These are phyloP conservation scores for Neonothopanus nambi DNA, from an alignment of 1,284 basidiomycete species.

Conservation along the genomic window DNA sequence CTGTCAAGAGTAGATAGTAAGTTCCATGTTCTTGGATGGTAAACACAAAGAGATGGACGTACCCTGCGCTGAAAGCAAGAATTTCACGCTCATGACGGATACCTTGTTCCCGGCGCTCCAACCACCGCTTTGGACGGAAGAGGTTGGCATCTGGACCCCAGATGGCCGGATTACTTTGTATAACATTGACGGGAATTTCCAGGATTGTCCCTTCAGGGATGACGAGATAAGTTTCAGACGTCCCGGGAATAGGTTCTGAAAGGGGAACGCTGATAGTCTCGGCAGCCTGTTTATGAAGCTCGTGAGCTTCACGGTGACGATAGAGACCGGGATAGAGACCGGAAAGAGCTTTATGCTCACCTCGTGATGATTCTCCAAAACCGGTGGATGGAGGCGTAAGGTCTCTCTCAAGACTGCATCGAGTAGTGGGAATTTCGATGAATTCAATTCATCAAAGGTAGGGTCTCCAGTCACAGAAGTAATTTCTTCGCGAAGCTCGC, in stretches of 20 bases:
- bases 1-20: constrained; percentile 29
- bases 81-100: constrained; percentile 40
- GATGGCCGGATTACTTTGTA: constrained; percentile 50
- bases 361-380: constrained; percentile 61
- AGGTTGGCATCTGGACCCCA: constrained; percentile 59
- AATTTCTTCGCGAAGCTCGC: constrained; percentile 51
- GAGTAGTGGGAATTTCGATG: constrained; percentile 45
- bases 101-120: constrained; percentile 36
- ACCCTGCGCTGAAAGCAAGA: constrained; percentile 60
- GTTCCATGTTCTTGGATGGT: neutral
- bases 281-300: constrained; percentile 36
- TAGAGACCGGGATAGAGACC: neutral
- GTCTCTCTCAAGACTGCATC: constrained; percentile 59
- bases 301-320: neutral
- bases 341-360: constrained; percentile 25
- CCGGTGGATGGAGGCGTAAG: constrained; percentile 57
- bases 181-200: constrained; percentile 55
- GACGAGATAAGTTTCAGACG: constrained; percentile 37
- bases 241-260: constrained; percentile 47
- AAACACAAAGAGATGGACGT: constrained; percentile 17
- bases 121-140: constrained; percentile 62
- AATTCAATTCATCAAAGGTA: constrained; percentile 49
- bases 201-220: constrained; percentile 58
- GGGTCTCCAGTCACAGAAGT: constrained; percentile 37
- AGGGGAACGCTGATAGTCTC: constrained; percentile 50